phyloP scores from a whole-genome alignment of 441 rosid genomes.

The Croton laevigatus region DNA sequence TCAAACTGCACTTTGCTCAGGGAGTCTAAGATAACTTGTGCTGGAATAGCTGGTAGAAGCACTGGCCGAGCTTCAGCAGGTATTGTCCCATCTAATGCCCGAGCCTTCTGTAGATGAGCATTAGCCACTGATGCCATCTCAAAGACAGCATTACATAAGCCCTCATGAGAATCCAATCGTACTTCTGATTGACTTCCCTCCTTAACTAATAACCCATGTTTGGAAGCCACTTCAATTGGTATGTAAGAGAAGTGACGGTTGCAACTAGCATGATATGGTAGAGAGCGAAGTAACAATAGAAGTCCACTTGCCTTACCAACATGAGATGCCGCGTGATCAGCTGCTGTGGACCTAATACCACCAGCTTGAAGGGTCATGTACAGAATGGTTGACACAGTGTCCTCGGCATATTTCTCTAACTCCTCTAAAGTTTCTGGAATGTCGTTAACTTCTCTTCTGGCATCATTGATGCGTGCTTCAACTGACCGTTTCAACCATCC shows the following conservation, averaged over 20 bases:
- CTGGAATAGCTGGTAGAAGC: conserved; percentile 69
- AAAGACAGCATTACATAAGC: conserved; percentile 58
- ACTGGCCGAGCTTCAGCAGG: conserved; percentile 63
- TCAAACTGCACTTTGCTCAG: conserved; percentile 61
- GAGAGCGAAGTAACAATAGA: conserved; percentile 63
- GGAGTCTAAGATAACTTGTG: conserved; percentile 67
- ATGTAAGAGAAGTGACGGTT: conserved; percentile 65
- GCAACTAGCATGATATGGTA: conserved; percentile 72
- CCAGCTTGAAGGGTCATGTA: conserved; percentile 80
- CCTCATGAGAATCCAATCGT: conserved; percentile 55
- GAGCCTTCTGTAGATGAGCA: conserved; percentile 71
- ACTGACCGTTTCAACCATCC: conserved; percentile 80
- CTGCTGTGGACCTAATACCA: conserved; percentile 60
- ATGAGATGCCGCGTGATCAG: conserved; percentile 83
- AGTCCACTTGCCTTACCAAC: conserved; percentile 90
- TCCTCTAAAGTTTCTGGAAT: conserved; percentile 62
- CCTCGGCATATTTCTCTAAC: conserved; percentile 77
- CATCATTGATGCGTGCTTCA: conserved; percentile 80
- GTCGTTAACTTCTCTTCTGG: conserved; percentile 51
- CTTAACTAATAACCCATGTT: conserved; percentile 63
- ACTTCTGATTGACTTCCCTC: conserved; percentile 60
- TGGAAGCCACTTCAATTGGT: conserved; percentile 58
- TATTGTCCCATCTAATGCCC: conserved; percentile 53
- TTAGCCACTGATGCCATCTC: conserved; percentile 89
- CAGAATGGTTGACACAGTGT: conserved; percentile 65